phyloP scores from a whole-genome alignment of 2,329 filamentous ascomycete genomes.

The Aspergillus pseudonomiae region DNA sequence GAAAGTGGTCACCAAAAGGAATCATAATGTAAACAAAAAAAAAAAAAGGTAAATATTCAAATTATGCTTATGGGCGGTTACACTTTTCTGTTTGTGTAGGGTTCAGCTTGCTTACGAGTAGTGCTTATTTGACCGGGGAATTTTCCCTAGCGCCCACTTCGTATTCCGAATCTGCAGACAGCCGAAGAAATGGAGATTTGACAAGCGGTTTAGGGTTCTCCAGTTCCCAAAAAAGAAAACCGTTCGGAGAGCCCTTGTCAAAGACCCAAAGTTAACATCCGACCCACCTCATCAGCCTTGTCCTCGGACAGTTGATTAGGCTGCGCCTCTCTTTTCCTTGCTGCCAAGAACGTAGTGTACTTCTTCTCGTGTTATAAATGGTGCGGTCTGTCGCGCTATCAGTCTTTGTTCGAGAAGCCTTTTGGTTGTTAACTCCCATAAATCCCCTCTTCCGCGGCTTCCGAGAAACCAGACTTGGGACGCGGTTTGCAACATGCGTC shows the following conservation, averaged over 20 bases:
- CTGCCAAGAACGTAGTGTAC: background rate
- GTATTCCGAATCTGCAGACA: background rate
- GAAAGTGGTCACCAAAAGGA: no score
- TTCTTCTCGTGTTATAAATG: background rate
- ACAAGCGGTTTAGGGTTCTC: background rate
- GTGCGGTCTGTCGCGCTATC: background rate
- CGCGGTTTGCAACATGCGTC: background rate
- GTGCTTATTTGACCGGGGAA: background rate
- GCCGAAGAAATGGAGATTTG: background rate
- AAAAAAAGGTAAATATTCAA: no score
- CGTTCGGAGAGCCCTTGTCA: background rate
- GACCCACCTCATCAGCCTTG: constrained; percentile 1
- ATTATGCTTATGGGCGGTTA: no score
- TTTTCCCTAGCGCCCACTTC: background rate
- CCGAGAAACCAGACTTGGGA: background rate
- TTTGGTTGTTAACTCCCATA: background rate
- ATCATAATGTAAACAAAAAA: background rate
- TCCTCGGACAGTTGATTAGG: background rate
- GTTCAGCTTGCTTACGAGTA: background rate
- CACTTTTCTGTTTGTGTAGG: background rate
- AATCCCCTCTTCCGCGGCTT: background rate
- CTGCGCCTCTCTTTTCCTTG: background rate
- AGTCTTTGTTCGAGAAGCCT: background rate
- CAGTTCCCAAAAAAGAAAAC: background rate
- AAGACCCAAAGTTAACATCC: background rate